Evolutionary conservation across 768 basidiomycete genomes (phyloP), one percentile per base, ranked within the genome.

Genomic region (Hericium rajendrae): DNA sequence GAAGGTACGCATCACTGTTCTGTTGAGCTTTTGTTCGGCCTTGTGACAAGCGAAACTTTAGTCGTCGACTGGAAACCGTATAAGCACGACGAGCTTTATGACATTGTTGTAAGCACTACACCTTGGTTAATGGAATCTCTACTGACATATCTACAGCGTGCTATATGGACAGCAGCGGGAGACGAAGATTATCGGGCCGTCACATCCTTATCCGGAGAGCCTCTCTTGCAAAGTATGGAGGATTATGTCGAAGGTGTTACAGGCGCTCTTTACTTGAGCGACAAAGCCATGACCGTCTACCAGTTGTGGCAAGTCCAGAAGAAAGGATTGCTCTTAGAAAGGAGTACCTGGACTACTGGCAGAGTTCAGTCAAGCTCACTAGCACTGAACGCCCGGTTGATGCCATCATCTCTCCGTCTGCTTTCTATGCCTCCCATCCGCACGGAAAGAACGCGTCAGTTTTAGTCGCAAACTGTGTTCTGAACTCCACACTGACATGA

Each of bases 351-450:
- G 76, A 77, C 59, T 70, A 76, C 46, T 80, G 78, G 79, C 71
- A 78, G 39, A 70, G 69, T 10, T 80, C 80, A 2, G 69, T 51
- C n/a, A 57, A 39, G 3, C 55, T 55, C 37, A 82, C 81, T 15
- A 70, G 70, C 6, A 82, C 78, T 0, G 77, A 76, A 10, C 67
- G 80, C 37, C 78, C 80, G 0, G 72, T 82, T 4, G 81, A 82
- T 60, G 78, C 75, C 2, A 73, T 82, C 64, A 76, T 82, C 54
- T 71, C 70, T 9, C 76, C 81, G 15, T 73, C 67, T 0, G 73
- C 72, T 3, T 71, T 75, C 6, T 76, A 72, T 61, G 64, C 74
- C 3, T 74, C 79, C 0, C 69, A 71, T 43, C 79, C 75, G 8
- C 78, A 79, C 55, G 77, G 76, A 2, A 66, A 70, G 49, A 72